phyloP scores from a whole-genome alignment of 768 basidiomycete genomes.

The Mycena sanguinolenta region DNA sequence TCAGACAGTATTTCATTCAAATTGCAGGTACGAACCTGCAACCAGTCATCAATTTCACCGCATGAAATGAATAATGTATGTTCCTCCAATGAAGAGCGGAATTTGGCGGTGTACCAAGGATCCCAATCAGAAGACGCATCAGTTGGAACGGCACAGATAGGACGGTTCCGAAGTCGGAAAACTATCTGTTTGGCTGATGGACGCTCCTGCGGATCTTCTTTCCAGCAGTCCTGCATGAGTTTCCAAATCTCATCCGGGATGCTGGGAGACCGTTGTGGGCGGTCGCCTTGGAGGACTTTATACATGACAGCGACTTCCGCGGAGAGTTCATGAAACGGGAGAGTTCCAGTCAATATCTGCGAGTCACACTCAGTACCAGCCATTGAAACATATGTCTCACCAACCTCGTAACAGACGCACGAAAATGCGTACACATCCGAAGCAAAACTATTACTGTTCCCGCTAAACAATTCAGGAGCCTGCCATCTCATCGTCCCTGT shows the following conservation, averaged over 20 bases:
- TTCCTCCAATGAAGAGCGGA: conserved; percentile 35
- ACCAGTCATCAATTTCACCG: conserved; percentile 30
- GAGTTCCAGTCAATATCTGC: conserved; percentile 44
- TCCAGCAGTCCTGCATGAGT: conserved; percentile 34
- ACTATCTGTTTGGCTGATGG: conserved; percentile 19
- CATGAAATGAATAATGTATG: conserved; percentile 32
- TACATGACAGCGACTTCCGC: conserved; percentile 37
- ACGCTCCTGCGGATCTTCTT: conserved; percentile 12
- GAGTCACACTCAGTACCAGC: background rate
- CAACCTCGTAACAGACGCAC: conserved; percentile 47
- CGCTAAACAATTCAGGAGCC: conserved; percentile 44
- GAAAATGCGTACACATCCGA: conserved; percentile 48
- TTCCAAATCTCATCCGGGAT: conserved; percentile 25
- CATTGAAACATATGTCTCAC: background rate
- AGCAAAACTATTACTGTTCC: conserved; percentile 34
- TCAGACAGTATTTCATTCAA: background rate
- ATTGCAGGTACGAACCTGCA: conserved; percentile 15
- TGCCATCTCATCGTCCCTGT: conserved; percentile 45
- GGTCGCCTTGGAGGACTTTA: conserved; percentile 33
- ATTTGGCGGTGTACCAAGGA: conserved; percentile 33
- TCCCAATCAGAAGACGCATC: conserved; percentile 27
- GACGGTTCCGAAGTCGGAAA: conserved; percentile 26
- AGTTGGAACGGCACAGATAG: conserved; percentile 23
- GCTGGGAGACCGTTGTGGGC: conserved; percentile 7
- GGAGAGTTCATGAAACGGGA: conserved; percentile 38